These are phyloP conservation scores for Lipomyces yamanashiensis DNA, from an alignment of 805 yeast genomes.

Conservation along the genomic window DNA sequence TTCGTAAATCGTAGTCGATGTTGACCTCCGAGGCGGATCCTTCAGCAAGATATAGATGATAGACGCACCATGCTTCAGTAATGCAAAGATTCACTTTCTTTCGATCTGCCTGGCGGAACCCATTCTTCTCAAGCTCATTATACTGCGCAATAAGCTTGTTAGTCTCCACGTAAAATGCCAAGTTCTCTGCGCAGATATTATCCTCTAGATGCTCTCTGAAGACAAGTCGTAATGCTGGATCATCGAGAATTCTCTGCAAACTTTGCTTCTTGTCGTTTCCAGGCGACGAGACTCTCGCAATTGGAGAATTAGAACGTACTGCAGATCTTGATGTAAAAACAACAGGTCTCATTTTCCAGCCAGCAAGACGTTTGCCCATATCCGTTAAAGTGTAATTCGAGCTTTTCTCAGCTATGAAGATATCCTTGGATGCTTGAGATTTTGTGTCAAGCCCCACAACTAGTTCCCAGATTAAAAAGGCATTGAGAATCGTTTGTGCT, in stretches of 20 bases:
- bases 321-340: neutral
- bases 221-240: conserved; percentile 75
- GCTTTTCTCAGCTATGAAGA: conserved; percentile 12
- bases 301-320: conserved; percentile 1
- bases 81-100: conserved; percentile 40
- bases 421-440: neutral
- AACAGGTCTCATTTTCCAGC: conserved; percentile 14
- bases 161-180: conserved; percentile 71
- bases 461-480: conserved; percentile 46
- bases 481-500: conserved; percentile 80
- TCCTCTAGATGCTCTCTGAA: conserved; percentile 68
- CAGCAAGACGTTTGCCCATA: conserved; percentile 24
- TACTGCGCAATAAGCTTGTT: conserved; percentile 48
- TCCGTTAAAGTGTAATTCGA: conserved; percentile 25
- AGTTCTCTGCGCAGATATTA: conserved; percentile 73
- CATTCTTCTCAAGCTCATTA: conserved; percentile 16
- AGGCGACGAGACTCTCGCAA: conserved; percentile 9
- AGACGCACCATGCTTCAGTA: conserved; percentile 66
- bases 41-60: conserved; percentile 63
- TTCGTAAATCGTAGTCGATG: conserved; percentile 54
- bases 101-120: conserved; percentile 2
- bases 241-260: conserved; percentile 57
- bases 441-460: conserved; percentile 10
- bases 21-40: conserved; percentile 75
- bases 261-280: conserved; percentile 14